phyloP scores from a whole-genome alignment of 768 basidiomycete genomes.

The Suillus decipiens region DNA sequence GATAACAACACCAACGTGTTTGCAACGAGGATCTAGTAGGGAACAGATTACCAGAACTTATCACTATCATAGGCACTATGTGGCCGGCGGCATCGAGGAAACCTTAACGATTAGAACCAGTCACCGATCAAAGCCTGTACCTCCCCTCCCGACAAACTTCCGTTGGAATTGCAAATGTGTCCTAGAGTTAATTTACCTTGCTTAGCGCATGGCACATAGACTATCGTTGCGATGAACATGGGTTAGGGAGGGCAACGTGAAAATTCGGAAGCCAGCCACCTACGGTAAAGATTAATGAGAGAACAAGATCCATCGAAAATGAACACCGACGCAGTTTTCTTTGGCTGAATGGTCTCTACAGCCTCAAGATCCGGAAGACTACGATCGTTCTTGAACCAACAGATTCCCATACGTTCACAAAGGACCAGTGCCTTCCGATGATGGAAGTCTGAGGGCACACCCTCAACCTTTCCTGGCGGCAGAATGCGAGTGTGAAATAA shows the following conservation, averaged over 20 bases:
- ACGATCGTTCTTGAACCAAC: neutral
- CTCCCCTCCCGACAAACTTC: neutral
- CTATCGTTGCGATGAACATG: neutral
- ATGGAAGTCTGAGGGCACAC: constrained; percentile 32
- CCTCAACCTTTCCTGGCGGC: constrained; percentile 28
- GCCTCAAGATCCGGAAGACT: constrained; percentile 11
- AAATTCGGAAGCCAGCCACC: neutral
- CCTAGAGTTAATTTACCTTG: neutral
- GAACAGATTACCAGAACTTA: neutral
- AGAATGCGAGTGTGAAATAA: constrained; percentile 37
- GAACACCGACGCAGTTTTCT: constrained; percentile 23
- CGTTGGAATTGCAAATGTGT: neutral
- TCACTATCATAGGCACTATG: constrained; percentile 1
- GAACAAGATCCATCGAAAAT: neutral
- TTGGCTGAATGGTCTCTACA: constrained; percentile 10
- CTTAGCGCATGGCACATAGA: neutral
- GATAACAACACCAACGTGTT: neutral
- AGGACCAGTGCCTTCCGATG: constrained; percentile 20
- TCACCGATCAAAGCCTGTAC: neutral
- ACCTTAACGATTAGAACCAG: neutral
- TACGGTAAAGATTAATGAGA: neutral
- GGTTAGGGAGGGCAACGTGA: too few relatives aligned
- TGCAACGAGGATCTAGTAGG: neutral
- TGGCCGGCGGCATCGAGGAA: constrained; percentile 4
- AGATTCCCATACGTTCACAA: constrained; percentile 30